Evolutionary conservation across 495 filamentous ascomycete species (phyloP).

Genomic region (Hypoxylon lenormandii): DNA sequence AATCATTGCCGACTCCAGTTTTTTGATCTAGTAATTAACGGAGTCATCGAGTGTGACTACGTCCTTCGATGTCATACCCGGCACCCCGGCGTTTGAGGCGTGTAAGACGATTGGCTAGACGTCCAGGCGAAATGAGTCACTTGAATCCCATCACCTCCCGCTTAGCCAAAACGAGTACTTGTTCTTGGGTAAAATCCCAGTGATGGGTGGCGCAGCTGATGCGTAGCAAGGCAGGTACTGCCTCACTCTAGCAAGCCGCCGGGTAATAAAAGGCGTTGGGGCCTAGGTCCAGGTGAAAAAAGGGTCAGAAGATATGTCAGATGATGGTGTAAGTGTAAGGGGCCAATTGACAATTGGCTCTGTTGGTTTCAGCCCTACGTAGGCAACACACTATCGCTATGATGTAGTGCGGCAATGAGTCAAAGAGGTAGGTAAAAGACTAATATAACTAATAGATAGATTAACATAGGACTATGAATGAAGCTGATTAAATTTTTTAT

Average conservation of each 20-base stretch:
- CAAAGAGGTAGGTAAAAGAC: no score
- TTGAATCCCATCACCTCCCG: constrained; percentile 21
- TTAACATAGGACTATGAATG: no score
- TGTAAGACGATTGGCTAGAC: constrained; percentile 45
- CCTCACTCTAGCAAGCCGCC: neutral
- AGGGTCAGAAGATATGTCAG: constrained; percentile 21
- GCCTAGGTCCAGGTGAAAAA: constrained; percentile 24
- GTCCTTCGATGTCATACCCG: constrained; percentile 17
- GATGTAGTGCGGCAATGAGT: neutral
- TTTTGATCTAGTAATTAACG: neutral
- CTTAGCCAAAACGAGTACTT: constrained; percentile 5
- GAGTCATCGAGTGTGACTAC: constrained; percentile 32
- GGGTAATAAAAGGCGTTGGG: neutral
- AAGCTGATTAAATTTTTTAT: no score
- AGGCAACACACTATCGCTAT: neutral
- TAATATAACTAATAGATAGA: no score
- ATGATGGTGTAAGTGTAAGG: constrained; percentile 21
- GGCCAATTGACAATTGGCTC: neutral
- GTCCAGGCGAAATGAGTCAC: constrained; percentile 31
- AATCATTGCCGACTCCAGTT: constrained; percentile 20
- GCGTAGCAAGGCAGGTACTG: constrained; percentile 25
- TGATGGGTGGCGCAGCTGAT: constrained; percentile 30
- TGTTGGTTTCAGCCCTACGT: constrained; percentile 14
- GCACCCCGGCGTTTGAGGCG: constrained; percentile 12
- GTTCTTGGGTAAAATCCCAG: neutral